Percentiles rank a stretch among this genome's conserved stretches.
Conservation (phyloP, 257 asterid species). For the Perilla frutescens region DNA sequence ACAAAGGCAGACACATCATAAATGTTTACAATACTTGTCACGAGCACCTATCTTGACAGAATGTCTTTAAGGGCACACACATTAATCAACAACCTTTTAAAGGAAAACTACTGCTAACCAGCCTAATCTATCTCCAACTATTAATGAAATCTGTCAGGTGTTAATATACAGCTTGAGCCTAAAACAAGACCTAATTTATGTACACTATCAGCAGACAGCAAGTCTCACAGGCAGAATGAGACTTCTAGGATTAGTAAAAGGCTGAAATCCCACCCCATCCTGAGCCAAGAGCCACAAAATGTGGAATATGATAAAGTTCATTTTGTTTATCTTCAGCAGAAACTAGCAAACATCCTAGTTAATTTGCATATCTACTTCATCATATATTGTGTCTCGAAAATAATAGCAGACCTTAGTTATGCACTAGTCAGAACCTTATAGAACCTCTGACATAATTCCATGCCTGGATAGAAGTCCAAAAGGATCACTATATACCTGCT, state of each 20-base stretch:
- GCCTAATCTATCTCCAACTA: constrained; percentile 11
- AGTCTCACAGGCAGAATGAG: constrained; percentile 1
- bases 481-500: background rate
- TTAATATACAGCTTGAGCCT: background rate
- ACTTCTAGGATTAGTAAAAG: background rate
- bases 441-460: background rate
- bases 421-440: background rate
- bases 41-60: background rate
- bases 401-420: background rate
- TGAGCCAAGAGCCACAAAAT: background rate
- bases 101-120: constrained; percentile 13
- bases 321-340: background rate
- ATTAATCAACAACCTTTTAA: background rate
- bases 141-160: background rate
- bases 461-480: constrained; percentile 16
- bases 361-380: background rate
- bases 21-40: background rate
- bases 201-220: constrained; percentile 11
- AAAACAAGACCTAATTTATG: background rate
- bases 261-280: background rate
- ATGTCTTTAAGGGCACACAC: background rate
- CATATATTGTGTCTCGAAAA: background rate
- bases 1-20: background rate
- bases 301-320: background rate
- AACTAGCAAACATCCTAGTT: background rate